Percentiles rank a stretch among this genome's conserved stretches.
phyloP scores from a whole-genome alignment of 1,284 basidiomycete genomes.

The Neonothopanus nambi region DNA sequence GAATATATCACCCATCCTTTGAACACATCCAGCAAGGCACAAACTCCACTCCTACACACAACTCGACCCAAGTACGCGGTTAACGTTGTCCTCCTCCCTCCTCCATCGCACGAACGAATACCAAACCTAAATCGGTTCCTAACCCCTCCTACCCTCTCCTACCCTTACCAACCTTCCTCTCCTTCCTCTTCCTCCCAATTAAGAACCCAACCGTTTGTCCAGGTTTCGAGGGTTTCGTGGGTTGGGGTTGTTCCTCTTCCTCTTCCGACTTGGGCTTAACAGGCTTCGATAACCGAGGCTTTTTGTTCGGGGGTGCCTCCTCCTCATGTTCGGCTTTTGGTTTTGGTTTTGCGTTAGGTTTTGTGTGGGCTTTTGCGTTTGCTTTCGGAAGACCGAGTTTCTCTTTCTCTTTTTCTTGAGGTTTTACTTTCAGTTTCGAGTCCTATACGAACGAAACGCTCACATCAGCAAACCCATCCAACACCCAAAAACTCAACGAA shows the following conservation, averaged over 20 bases:
- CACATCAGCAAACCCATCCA: too few species aligned
- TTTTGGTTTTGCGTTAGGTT: too few species aligned
- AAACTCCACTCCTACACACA: too few species aligned
- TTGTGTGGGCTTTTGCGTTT: too few species aligned
- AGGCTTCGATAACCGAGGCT: constrained; percentile 21
- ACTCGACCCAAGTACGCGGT: too few species aligned
- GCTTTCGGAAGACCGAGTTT: constrained; percentile 16
- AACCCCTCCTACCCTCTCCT: not conserved
- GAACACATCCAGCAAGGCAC: too few species aligned
- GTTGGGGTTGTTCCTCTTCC: constrained; percentile 6
- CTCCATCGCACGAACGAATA: too few species aligned
- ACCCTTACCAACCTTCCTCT: constrained; percentile 43
- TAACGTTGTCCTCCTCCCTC: too few species aligned
- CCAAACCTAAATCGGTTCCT: too few species aligned
- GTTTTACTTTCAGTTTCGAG: constrained; percentile 16
- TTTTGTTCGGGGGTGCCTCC: constrained; percentile 43
- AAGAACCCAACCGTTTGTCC: constrained; percentile 44
- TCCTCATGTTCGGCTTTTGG: constrained; percentile 16
- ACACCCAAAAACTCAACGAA: too few species aligned
- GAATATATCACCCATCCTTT: too few species aligned
- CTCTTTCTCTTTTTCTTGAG: constrained; percentile 17
- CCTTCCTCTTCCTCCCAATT: constrained; percentile 54
- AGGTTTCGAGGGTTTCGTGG: constrained; percentile 21
- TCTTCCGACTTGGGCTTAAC: constrained; percentile 14
- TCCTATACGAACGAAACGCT: too few species aligned